These are phyloP conservation scores for Myriangium duriaei DNA, from an alignment of 2,329 filamentous ascomycete genomes.

Conservation along the genomic window DNA sequence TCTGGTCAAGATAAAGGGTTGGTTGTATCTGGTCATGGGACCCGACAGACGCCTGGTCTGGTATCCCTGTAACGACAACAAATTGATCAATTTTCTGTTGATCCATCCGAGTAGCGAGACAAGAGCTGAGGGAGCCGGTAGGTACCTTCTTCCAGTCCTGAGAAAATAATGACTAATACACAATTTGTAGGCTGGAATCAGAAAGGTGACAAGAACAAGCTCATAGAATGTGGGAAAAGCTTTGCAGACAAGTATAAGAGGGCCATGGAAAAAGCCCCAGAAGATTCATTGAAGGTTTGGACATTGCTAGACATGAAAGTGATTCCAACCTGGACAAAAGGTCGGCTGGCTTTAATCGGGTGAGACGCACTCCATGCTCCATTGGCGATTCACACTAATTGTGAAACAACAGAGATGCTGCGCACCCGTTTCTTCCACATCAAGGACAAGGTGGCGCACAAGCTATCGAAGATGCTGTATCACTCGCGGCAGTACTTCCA, in stretches of 20 bases:
- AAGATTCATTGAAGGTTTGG: slow-evolving; percentile 40
- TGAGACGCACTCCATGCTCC: no score
- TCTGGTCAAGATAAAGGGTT: slow-evolving; percentile 25
- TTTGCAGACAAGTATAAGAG: slow-evolving; percentile 26
- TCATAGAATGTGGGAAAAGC: slow-evolving; percentile 29
- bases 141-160: no score
- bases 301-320: slow-evolving; percentile 49
- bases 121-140: slow-evolving; percentile 11
- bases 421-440: slow-evolving; percentile 54
- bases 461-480: slow-evolving; percentile 55
- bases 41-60: slow-evolving; percentile 34
- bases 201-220: slow-evolving; percentile 23
- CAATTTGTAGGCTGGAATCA: slow-evolving; percentile 29
- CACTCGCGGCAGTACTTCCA: slow-evolving; percentile 45
- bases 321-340: slow-evolving; percentile 43
- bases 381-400: no score
- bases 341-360: slow-evolving; percentile 44
- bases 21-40: slow-evolving; percentile 33
- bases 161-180: slow-evolving; percentile 4
- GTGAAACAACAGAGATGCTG: no score
- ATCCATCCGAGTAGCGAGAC: slow-evolving; percentile 28
- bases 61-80: slow-evolving; percentile 36
- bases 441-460: slow-evolving; percentile 50
- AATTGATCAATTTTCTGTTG: slow-evolving; percentile 34
- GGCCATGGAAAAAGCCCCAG: slow-evolving; percentile 26